A percentile compares a stretch with the other conserved stretches of the same genome.
Conservation (phyloP, 805 yeast genomes). For the Suhomyces pyralidae region DNA sequence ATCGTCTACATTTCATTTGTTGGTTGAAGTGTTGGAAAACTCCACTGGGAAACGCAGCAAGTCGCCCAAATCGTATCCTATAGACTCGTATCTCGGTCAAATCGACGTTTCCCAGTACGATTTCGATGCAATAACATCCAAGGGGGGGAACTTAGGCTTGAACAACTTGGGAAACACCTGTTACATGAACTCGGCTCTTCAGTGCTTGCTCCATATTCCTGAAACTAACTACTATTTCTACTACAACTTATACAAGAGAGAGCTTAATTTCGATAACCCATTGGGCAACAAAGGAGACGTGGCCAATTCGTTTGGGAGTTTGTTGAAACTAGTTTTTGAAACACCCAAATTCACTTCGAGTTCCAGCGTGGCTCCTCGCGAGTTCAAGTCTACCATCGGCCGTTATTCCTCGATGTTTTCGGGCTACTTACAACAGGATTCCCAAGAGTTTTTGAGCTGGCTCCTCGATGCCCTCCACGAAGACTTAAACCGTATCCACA, state of each 20-base stretch:
- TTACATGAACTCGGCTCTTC: conserved; percentile 92
- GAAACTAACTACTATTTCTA: conserved; percentile 76
- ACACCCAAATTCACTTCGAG: conserved; percentile 17
- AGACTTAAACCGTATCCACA: conserved; percentile 76
- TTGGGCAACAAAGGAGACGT: conserved; percentile 82
- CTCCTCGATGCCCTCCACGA: conserved; percentile 87
- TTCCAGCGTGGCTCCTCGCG: conserved; percentile 54
- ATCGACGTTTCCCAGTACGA: conserved; percentile 13
- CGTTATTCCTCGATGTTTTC: conserved; percentile 73
- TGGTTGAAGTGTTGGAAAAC: conserved; percentile 5
- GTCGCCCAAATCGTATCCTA: not conserved
- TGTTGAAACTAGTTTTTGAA: conserved; percentile 60
- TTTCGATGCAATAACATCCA: conserved; percentile 6
- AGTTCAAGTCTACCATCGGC: conserved; percentile 77
- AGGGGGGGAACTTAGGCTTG: conserved; percentile 54
- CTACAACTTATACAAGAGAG: conserved; percentile 55
- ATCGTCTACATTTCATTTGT: conserved; percentile 3
- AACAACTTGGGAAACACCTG: conserved; percentile 85
- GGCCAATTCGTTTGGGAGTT: conserved; percentile 69
- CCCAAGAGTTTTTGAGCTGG: conserved; percentile 89
- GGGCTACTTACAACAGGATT: conserved; percentile 86
- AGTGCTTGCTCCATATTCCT: conserved; percentile 83
- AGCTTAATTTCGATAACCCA: conserved; percentile 75
- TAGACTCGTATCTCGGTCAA: conserved; percentile 4
- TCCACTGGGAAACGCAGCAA: not conserved